A percentile compares a stretch with the other conserved stretches of the same genome.
These are phyloP conservation scores for Eutypa lata DNA, from an alignment of 2,329 filamentous ascomycete species.

Conservation along the genomic window DNA sequence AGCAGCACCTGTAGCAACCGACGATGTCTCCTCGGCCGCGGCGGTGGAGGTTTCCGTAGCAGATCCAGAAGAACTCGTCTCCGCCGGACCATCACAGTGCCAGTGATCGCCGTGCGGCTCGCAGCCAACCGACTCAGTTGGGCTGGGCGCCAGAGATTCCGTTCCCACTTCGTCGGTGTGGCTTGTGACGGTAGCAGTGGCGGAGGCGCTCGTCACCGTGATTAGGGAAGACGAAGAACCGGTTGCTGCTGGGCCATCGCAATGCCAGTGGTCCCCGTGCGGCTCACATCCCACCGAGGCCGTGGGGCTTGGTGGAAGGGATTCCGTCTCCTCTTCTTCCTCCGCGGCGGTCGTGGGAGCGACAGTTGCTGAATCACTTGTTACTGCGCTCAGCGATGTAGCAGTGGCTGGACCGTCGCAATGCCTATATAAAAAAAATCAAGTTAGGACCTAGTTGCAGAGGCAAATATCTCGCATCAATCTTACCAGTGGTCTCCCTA, in stretches of 20 bases:
- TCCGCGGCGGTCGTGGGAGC: conserved; percentile 2
- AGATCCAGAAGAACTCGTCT: neutral
- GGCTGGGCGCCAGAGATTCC: conserved; percentile 27
- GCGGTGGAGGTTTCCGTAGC: neutral
- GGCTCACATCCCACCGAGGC: conserved; percentile 33
- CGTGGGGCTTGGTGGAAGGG: conserved; percentile 31
- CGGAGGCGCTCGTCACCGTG: neutral
- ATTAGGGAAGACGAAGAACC: too few relatives aligned
- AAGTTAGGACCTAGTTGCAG: conserved; percentile 7
- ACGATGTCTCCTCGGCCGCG: neutral
- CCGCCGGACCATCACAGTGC: conserved; percentile 20
- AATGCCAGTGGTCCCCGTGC: conserved; percentile 38
- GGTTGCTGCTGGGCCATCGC: conserved; percentile 14
- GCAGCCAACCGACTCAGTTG: conserved; percentile 34
- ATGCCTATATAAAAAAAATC: conserved; percentile 1
- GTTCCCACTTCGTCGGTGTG: conserved; percentile 7
- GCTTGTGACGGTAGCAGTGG: conserved; percentile 3
- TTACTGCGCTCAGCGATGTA: neutral
- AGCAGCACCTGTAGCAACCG: conserved; percentile 1
- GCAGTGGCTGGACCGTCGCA: conserved; percentile 14
- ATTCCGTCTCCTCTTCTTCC: conserved; percentile 9
- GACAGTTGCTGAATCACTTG: neutral
- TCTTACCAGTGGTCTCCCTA: conserved; percentile 1
- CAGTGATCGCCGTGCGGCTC: conserved; percentile 39
- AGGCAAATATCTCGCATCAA: conserved; percentile 25